Base-by-base conservation (phyloP, 1,284 basidiomycete genomes). In the Trichosporon ovoides region DNA sequence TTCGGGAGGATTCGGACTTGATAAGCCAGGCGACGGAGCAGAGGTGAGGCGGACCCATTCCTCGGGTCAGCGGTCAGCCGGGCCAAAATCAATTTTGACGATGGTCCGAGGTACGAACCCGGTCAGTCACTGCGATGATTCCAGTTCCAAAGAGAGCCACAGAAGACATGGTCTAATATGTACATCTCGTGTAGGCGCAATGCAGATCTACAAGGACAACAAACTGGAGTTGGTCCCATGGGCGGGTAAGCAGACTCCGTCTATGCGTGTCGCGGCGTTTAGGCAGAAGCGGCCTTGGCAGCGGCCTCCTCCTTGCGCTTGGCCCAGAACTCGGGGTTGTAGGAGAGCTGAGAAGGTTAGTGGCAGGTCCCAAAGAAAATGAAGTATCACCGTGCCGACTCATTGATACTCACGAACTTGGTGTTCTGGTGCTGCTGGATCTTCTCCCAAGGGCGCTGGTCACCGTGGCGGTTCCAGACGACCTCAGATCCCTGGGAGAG, bases 361-460 rank as follows among this genome's bases (percentile, higher is more conserved):
- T 19, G 18, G 36, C n/a, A n/a, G n/a, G n/a, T n/a, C n/a, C n/a
- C n/a, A n/a, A n/a, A n/a, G n/a, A n/a, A n/a, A 18, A 31, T 18
- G 28, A 31, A 18, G 33, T 36, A 22, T 14, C 11, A 46, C 5
- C 2, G 31, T 20, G 20, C 14, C 31, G 13, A 49, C 14, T 0
- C 20, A 5, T 2, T 19, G 35, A 33, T 37, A 52, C 34, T 61
- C 52, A 72, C 24, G 35, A 36, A 19, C 55, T 48, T 64, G 54
- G 72, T 63, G 70, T 74, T 75, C 65, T 74, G 62, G 68, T 75
- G 68, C 61, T 72, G 70, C 68, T 71, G 69, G 70, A 76, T 64
- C 46, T 68, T 71, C 68, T 76, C 73, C 74, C 74, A 76, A 50
- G 74, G 74, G 59, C 62, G 66, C 73, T 71, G 73, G 68, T 74